phyloP scores from a whole-genome alignment of 1,284 basidiomycete species.

The Cryptococcus depauperatus region DNA sequence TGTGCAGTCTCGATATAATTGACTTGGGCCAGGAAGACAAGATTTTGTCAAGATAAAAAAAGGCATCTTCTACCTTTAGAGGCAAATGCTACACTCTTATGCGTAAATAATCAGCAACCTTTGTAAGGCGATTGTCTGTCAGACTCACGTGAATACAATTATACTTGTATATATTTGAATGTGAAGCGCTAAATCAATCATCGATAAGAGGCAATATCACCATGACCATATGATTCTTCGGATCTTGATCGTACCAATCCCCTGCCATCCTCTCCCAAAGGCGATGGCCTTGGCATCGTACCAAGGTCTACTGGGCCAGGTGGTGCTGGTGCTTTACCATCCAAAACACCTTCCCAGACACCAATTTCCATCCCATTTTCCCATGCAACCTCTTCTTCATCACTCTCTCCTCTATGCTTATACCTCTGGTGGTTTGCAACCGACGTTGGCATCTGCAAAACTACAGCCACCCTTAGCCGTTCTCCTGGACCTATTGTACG shows the following conservation, averaged over 20 bases:
- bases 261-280: not conserved
- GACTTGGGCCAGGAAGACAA: no score
- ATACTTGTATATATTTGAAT: no score
- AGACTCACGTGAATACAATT: no score
- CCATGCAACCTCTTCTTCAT: slow-evolving; percentile 32
- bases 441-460: slow-evolving; percentile 32
- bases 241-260: not conserved
- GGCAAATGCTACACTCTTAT: no score
- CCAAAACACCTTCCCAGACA: slow-evolving; percentile 30
- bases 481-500: slow-evolving; percentile 19
- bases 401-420: slow-evolving; percentile 12
- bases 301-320: not conserved
- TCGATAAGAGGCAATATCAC: slow-evolving; percentile 1
- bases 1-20: no score
- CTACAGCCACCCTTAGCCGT: slow-evolving; percentile 25
- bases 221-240: not conserved
- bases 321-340: not conserved
- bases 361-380: slow-evolving; percentile 38
- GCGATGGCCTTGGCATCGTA: not conserved
- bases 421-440: slow-evolving; percentile 2
- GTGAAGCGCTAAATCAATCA: no score
- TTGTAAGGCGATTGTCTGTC: no score
- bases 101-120: no score
- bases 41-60: no score
- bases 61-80: no score